Evolutionary conservation across 1,139 yeast species (phyloP).

Genomic region (Pichia terricola): DNA sequence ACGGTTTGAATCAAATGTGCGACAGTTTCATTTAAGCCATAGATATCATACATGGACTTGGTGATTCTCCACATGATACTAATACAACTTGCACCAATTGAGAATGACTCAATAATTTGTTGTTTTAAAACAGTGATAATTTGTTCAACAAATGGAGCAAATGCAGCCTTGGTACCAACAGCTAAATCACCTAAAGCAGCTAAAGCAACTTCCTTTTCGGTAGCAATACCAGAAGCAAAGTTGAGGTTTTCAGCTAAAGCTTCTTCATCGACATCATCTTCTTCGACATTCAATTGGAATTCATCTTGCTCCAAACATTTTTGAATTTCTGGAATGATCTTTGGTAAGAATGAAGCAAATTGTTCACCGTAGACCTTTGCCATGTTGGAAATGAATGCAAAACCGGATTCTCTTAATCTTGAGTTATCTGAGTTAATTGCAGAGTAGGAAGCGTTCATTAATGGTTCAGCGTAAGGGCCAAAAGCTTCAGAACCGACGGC

Average conservation of each 20-base stretch:
- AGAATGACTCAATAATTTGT: conserved; percentile 79
- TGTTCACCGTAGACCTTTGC: conserved; percentile 91
- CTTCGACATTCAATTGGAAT: conserved; percentile 40
- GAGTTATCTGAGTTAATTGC: conserved; percentile 72
- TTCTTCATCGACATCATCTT: conserved; percentile 30
- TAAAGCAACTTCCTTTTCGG: conserved; percentile 95
- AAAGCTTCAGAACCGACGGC: conserved; percentile 92
- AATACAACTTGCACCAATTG: conserved; percentile 84
- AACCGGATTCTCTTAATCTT: conserved; percentile 89
- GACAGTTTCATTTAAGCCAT: conserved; percentile 41
- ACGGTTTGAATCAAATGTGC: conserved; percentile 55
- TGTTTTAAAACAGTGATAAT: conserved; percentile 57
- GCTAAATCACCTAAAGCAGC: conserved; percentile 89
- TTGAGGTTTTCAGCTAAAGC: conserved; percentile 65
- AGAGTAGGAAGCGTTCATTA: conserved; percentile 79
- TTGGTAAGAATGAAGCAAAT: conserved; percentile 76
- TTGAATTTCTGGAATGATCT: conserved; percentile 75
- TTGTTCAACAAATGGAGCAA: conserved; percentile 69
- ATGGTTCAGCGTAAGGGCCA: conserved; percentile 76
- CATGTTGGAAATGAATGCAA: conserved; percentile 88
- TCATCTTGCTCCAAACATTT: conserved; percentile 80
- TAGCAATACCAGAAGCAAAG: conserved; percentile 89
- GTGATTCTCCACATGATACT: conserved; percentile 76
- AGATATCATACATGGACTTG: conserved; percentile 56
- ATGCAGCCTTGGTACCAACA: conserved; percentile 70